Base-by-base conservation (phyloP, 2,329 filamentous ascomycete genomes). In the Neoarthrinium moseri region DNA sequence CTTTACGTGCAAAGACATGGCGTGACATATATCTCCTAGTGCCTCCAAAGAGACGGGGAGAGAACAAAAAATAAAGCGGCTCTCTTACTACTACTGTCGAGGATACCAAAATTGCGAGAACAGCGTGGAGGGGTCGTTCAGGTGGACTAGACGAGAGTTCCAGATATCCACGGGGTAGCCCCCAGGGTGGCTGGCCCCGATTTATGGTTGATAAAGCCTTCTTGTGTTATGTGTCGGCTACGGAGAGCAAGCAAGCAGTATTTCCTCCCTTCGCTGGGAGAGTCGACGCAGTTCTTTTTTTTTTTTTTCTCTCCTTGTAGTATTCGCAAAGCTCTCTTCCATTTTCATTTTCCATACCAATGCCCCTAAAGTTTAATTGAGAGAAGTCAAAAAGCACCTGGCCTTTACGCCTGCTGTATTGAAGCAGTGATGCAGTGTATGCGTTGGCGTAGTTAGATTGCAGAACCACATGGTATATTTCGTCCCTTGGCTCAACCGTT, bases 271-370 rank as follows among this genome's bases (percentile, higher is more conserved):
- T n/a, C 51, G 58, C 54, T 54, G 54, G 56, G 55, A 56, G 36
- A 60, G 62, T 67, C 62, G 65, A 67, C n/a, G n/a, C 62, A 54
- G 43, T 69, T 69, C 55, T 67, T 69, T 60, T 66, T 68, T 67
- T 27, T 69, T 69, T 69, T 60, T 66, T 68, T 67, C 20, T 69
- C 68, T 68, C 58, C 61, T 69, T 68, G 69, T 72, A 72, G 65
- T 72, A 68, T 66, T 67, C 60, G 61, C 59, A 43, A 51, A 57
- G 56, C 58, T 66, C 58, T 57, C 47, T 65, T 66, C 60, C 12
- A 40, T 30, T 40, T 40, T n/a, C n/a, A 55, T 62, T 62, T 41
- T 65, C 60, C 56, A 32, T 52, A 53, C 50, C 41, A 48, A 35
- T 17, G n/a, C n/a, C 47, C 47, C 49, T 56, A 54, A 58, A 58